Evolutionary conservation across 805 yeast genomes (phyloP), one percentile per base, ranked within the genome.

Genomic region (Wickerhamomyces pijperi): DNA sequence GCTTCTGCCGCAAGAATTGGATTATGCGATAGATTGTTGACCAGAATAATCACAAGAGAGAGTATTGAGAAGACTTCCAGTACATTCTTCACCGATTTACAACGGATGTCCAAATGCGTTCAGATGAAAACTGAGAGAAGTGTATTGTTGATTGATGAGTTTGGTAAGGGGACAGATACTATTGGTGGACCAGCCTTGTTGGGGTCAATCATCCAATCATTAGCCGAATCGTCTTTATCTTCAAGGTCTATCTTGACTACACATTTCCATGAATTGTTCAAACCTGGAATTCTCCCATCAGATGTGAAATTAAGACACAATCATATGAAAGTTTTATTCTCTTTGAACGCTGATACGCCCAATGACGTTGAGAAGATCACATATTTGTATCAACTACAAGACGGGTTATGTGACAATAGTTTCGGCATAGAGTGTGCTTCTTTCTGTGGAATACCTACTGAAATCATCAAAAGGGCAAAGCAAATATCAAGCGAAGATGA

Each of bases 91-190:
- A 59, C 64, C n/a, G 80, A 74, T 45, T 46, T 64, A 9, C 59
- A 54, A 34, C 72, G 60, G 54, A 61, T 74, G 52, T 57, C 56
- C 41, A 65, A 60, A 46, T 65, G 71, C 37, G 43, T 71, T 17
- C 54, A 62, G 4, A 44, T 67, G 38, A 46, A 58, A 20, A 68
- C 74, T 0, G 49, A 54, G 1, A 57, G 50, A 34, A 68, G 74
- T 12, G 43, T 75, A 20, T 44, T 76, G 2, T 50, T 74, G 5
- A 58, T 74, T 19, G 76, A 73, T 50, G 78, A 72, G 42, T 71
- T 68, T 51, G 78, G 78, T 0, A 70, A 70, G 42, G 77, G 77
- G 0, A 72, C 74, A 1, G 72, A 68, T 46, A 45, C 62, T 0
- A 46, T 61, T 12, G 71, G 70, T 39, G 74, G 74, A 0, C 70